Evolutionary conservation across 2,329 filamentous ascomycete genomes (phyloP), one percentile per base, ranked within the genome.

Genomic region (Pseudogymnoascus sp.): DNA sequence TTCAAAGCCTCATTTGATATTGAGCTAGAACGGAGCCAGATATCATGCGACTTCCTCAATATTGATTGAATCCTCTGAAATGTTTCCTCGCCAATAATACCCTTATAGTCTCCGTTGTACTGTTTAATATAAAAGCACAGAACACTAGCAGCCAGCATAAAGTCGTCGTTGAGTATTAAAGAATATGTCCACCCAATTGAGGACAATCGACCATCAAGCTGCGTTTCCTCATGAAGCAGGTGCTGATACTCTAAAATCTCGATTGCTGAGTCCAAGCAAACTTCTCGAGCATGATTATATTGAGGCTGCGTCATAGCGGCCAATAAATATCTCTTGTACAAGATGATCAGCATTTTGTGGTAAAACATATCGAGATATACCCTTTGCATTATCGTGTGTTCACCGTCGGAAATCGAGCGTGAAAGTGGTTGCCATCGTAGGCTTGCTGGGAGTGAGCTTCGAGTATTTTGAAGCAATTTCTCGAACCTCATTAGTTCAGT

Each of bases 151-250:
- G 83, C 83, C 2, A 87, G 76, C 59, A 87, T 72, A 60, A 83
- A 86, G 68, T 87, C 84, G 59, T 85, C 81, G 60, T 83, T 78
- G n/a, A 80, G 78, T 2, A 87, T 72, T 1, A 80, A 81, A 4
- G 79, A 80, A 17, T 85, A 71, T 65, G 84, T 84, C 80, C 82
- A 85, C 2, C 79, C 76, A 36, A 80, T 77, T 25, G 77, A 73
- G 62, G 76, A 75, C 9, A 87, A 72, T 35, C 81, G 73, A 2
- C 80, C 80, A 1, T 82, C 83, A 0, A 83, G 82, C 63, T 79
- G 77, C 2, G 74, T 78, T 1, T 77, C 79, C 44, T 79, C 72
- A 70, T 77, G 77, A 44, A 84, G 76, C 21, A 69, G 69, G 42
- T 72, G 66, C 67, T 85, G 82, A 63, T 78, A 78, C 2, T 75